phyloP scores from a whole-genome alignment of 805 yeast genomes.

The Candida parachauliodes region DNA sequence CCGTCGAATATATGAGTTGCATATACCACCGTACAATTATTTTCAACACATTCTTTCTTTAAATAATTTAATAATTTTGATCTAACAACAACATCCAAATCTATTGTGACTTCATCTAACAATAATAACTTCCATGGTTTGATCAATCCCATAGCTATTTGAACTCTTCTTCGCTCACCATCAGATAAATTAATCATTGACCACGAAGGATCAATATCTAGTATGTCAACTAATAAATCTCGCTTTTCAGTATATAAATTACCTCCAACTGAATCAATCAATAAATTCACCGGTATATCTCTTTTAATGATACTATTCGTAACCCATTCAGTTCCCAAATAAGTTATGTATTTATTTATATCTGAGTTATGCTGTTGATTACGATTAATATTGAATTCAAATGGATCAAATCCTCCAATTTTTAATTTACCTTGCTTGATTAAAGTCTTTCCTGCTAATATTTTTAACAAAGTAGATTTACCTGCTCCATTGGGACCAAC shows the following conservation, averaged over 20 bases:
- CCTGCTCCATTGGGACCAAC: constrained; percentile 98
- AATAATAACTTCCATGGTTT: constrained; percentile 85
- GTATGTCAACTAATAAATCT: constrained; percentile 65
- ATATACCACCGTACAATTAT: constrained; percentile 78
- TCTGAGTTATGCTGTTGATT: constrained; percentile 41
- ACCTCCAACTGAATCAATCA: constrained; percentile 78
- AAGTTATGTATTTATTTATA: constrained; percentile 56
- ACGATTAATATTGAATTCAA: constrained; percentile 52
- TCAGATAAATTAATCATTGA: constrained; percentile 89
- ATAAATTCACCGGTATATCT: constrained; percentile 81
- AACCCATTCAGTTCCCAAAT: constrained; percentile 98
- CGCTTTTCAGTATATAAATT: constrained; percentile 65
- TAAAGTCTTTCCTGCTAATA: constrained; percentile 88
- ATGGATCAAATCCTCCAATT: constrained; percentile 88
- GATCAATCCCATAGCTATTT: constrained; percentile 86
- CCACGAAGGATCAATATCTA: constrained; percentile 89
- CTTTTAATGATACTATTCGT: constrained; percentile 83
- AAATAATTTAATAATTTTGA: constrained; percentile 68
- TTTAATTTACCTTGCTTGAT: constrained; percentile 66
- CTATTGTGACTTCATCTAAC: constrained; percentile 97
- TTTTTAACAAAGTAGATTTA: constrained; percentile 79
- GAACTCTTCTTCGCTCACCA: constrained; percentile 94
- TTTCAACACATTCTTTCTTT: constrained; percentile 61
- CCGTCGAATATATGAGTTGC: constrained; percentile 98
- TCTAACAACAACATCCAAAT: constrained; percentile 89